Percentiles rank a stretch among this genome's conserved stretches.
These are phyloP conservation scores for Glaciozyma antarctica DNA, from an alignment of 768 basidiomycete species.

Conservation along the genomic window DNA sequence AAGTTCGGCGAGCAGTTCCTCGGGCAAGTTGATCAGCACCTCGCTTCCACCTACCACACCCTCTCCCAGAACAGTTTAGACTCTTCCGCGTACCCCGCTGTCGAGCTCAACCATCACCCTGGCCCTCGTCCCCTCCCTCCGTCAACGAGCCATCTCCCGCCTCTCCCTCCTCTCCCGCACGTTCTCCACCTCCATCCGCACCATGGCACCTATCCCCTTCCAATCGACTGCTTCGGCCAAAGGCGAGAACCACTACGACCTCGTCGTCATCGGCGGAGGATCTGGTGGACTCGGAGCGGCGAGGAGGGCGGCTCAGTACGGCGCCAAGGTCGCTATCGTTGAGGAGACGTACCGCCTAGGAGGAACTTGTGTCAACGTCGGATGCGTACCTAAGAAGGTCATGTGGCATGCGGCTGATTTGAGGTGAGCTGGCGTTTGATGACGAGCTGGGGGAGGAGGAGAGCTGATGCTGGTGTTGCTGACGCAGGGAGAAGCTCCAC, in stretches of 20 bases:
- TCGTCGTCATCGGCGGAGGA: slow-evolving; percentile 45
- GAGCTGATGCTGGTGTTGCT: neutral
- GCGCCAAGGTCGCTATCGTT: slow-evolving; percentile 83
- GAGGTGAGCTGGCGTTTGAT: slow-evolving; percentile 7
- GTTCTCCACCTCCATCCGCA: neutral
- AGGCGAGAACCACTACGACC: slow-evolving; percentile 32
- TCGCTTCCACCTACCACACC: no score
- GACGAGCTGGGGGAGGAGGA: no score
- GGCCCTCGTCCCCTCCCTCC: neutral
- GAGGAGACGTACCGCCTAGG: slow-evolving; percentile 68
- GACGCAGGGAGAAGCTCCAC: slow-evolving; percentile 65
- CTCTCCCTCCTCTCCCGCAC: slow-evolving; percentile 2
- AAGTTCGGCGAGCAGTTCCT: no score
- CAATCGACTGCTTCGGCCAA: slow-evolving; percentile 14
- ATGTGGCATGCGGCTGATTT: slow-evolving; percentile 94
- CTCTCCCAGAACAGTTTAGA: no score
- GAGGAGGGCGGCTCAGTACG: slow-evolving; percentile 80
- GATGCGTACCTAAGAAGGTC: slow-evolving; percentile 95
- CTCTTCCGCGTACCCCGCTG: no score
- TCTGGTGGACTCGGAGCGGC: slow-evolving; percentile 85
- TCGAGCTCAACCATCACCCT: neutral
- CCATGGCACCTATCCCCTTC: slow-evolving; percentile 28
- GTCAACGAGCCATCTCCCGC: neutral
- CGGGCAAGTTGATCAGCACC: no score
- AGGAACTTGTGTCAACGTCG: slow-evolving; percentile 97